Evolutionary conservation across 495 filamentous ascomycete genomes (phyloP).

Genomic region (Hypoxylon crocopeplum): DNA sequence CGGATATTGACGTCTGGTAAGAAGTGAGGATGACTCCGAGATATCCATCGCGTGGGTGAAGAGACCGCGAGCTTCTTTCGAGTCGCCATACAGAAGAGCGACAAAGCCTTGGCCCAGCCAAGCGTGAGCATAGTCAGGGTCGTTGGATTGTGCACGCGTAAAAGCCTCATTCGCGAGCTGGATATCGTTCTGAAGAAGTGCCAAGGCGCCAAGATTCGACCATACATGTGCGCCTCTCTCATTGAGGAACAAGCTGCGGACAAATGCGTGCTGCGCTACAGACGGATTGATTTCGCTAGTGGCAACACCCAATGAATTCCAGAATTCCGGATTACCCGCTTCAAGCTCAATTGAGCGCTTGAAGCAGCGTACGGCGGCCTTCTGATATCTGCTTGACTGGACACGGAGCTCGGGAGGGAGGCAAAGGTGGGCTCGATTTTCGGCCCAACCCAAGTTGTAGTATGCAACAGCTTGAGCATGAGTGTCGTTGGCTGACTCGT

Average conservation of each 20-base stretch:
- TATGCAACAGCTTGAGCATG: slow-evolving; percentile 96
- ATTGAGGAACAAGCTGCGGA: slow-evolving; percentile 92
- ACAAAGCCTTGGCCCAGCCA: slow-evolving; percentile 94
- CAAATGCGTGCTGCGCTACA: slow-evolving; percentile 91
- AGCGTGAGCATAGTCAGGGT: slow-evolving; percentile 89
- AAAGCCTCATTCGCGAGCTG: slow-evolving; percentile 88
- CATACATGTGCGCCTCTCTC: slow-evolving; percentile 82
- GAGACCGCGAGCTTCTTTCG: slow-evolving; percentile 76
- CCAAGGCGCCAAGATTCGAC: slow-evolving; percentile 90
- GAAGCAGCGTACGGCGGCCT: slow-evolving; percentile 88
- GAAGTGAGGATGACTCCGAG: slow-evolving; percentile 70
- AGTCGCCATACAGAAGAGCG: slow-evolving; percentile 74
- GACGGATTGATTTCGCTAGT: slow-evolving; percentile 84
- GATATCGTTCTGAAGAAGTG: slow-evolving; percentile 80
- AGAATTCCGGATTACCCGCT: slow-evolving; percentile 94
- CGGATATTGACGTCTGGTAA: slow-evolving; percentile 78
- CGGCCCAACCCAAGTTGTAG: slow-evolving; percentile 96
- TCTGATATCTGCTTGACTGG: slow-evolving; percentile 69
- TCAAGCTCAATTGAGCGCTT: slow-evolving; percentile 96
- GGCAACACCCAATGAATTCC: slow-evolving; percentile 93
- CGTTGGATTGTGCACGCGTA: slow-evolving; percentile 86
- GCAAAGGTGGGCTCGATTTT: slow-evolving; percentile 78
- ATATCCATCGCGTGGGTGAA: slow-evolving; percentile 98
- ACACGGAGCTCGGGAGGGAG: slow-evolving; percentile 56
- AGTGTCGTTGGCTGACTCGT: slow-evolving; percentile 71